phyloP scores from a whole-genome alignment of 306 rosid species.

The Carpinus fangiana region DNA sequence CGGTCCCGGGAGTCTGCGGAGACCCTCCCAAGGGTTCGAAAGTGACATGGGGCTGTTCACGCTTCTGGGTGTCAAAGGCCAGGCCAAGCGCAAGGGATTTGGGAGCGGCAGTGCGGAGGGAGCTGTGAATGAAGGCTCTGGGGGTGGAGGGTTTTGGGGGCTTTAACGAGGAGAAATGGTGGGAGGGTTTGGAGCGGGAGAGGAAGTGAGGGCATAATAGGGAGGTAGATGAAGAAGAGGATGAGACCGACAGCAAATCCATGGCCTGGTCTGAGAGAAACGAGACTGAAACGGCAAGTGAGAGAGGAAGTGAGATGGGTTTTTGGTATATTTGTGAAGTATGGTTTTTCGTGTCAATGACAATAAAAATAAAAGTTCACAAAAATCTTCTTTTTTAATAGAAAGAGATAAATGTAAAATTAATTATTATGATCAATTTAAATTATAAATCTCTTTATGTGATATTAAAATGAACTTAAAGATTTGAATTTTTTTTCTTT shows the following conservation, averaged over 20 bases:
- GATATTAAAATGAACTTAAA: too few relatives aligned
- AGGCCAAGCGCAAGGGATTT: constrained; percentile 33
- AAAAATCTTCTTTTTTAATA: too few relatives aligned
- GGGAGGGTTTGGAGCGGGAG: constrained; percentile 36
- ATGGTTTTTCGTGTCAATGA: too few relatives aligned
- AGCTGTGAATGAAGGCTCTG: constrained; percentile 22
- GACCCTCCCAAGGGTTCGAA: constrained; percentile 33
- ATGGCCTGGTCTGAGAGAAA: constrained; percentile 26
- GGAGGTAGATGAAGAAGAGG: constrained; percentile 29
- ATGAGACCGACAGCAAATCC: constrained; percentile 66
- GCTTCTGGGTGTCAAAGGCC: constrained; percentile 7
- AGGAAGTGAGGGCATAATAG: constrained; percentile 17
- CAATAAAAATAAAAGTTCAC: too few relatives aligned
- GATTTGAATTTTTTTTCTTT: too few relatives aligned
- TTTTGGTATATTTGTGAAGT: too few relatives aligned
- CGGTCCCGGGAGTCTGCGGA: constrained; percentile 60
- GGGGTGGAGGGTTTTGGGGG: constrained; percentile 20
- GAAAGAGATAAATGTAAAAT: too few relatives aligned
- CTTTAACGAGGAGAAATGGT: constrained; percentile 27
- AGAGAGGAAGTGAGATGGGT: neutral
- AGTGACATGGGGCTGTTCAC: constrained; percentile 10
- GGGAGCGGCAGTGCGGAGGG: constrained; percentile 15
- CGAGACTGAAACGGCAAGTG: neutral
- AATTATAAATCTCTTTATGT: too few relatives aligned
- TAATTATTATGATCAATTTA: too few relatives aligned